Conservation (phyloP, 1,284 basidiomycete species). For the Cutaneotrichosporon sp. region DNA sequence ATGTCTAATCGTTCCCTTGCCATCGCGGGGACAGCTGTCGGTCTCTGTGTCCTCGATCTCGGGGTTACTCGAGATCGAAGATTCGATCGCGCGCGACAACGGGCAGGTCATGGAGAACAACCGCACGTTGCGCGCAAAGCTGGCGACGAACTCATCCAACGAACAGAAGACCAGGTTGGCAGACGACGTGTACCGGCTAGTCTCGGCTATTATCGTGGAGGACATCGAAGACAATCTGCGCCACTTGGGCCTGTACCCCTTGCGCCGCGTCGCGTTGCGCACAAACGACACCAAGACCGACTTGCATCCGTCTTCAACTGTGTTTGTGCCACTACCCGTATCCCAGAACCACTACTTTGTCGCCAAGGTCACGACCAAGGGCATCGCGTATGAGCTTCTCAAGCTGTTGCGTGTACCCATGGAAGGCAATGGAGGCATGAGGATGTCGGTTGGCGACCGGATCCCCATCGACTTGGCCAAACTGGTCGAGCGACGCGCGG, state of each 20-base stretch:
- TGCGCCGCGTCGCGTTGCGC: slow-evolving; percentile 39
- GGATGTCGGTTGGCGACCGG: slow-evolving; percentile 38
- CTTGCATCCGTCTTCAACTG: slow-evolving; percentile 39
- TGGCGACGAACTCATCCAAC: slow-evolving; percentile 37
- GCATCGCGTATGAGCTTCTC: slow-evolving; percentile 44
- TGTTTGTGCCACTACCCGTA: slow-evolving; percentile 44
- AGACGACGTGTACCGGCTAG: slow-evolving; percentile 42
- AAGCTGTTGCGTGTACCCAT: slow-evolving; percentile 37
- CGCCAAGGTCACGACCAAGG: slow-evolving; percentile 33
- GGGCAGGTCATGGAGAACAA: slow-evolving; percentile 25
- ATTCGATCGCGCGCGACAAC: slow-evolving; percentile 35
- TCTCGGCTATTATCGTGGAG: slow-evolving; percentile 45
- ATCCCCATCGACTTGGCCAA: slow-evolving; percentile 33
- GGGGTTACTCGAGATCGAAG: slow-evolving; percentile 46
- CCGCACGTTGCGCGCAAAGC: slow-evolving; percentile 28
- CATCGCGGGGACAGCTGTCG: slow-evolving; percentile 29
- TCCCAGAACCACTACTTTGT: slow-evolving; percentile 43
- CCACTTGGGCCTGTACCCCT: slow-evolving; percentile 40
- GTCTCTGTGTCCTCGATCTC: slow-evolving; percentile 39
- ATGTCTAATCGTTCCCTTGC: slow-evolving; percentile 41
- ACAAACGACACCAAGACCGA: slow-evolving; percentile 44
- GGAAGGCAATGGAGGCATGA: slow-evolving; percentile 35
- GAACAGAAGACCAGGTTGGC: slow-evolving; percentile 36
- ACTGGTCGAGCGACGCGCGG: slow-evolving; percentile 29
- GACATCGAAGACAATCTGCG: slow-evolving; percentile 44